Conservation (phyloP, 352 stramenopile species). For the Achlya hypogyna region DNA sequence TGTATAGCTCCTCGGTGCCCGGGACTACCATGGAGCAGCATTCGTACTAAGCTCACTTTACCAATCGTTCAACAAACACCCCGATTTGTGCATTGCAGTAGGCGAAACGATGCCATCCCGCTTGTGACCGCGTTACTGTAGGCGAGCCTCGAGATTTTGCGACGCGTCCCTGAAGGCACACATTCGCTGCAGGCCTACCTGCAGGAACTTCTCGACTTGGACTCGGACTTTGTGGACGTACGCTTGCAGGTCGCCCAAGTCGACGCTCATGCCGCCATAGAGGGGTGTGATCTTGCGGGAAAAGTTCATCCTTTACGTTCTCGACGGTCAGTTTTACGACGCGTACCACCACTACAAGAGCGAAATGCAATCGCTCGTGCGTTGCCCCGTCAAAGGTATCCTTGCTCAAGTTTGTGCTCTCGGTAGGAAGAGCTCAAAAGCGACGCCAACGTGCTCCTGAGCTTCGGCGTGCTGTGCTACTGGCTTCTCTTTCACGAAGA, state of each 20-base stretch:
- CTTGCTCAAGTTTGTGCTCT: neutral
- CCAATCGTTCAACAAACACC: conserved; percentile 47
- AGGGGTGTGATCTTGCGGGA: conserved; percentile 45
- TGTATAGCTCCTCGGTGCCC: conserved; percentile 46
- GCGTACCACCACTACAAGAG: conserved; percentile 70
- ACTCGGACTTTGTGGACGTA: conserved; percentile 40
- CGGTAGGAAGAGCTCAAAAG: conserved; percentile 39
- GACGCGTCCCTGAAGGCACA: conserved; percentile 38
- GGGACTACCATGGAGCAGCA: conserved; percentile 58
- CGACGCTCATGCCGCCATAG: conserved; percentile 1
- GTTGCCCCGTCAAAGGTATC: conserved; percentile 5
- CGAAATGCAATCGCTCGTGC: conserved; percentile 48
- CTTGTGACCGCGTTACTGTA: conserved; percentile 21
- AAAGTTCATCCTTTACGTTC: conserved; percentile 57
- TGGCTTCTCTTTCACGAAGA: conserved; percentile 78
- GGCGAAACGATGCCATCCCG: neutral
- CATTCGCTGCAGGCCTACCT: conserved; percentile 53
- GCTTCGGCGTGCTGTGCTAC: conserved; percentile 74
- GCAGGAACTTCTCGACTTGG: conserved; percentile 31
- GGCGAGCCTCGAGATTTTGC: conserved; percentile 69
- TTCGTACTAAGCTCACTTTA: conserved; percentile 61
- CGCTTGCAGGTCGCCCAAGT: neutral
- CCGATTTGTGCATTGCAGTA: conserved; percentile 58
- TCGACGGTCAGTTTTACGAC: conserved; percentile 69
- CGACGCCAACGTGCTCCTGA: conserved; percentile 49